phyloP scores from a whole-genome alignment of 179 eudicot species.

The Drosera spatulata region DNA sequence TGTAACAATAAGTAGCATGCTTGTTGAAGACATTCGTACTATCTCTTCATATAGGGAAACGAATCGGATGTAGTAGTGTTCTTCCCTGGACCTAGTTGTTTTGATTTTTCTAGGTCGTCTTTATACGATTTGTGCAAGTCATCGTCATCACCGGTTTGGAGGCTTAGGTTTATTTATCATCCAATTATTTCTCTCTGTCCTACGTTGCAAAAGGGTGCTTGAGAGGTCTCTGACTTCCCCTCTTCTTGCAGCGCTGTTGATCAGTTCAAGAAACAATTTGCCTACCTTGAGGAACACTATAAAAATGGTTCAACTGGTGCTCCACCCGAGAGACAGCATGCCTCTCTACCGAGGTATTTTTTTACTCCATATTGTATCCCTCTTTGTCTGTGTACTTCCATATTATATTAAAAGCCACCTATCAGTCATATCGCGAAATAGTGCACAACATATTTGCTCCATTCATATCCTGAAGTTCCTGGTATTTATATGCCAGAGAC shows the following conservation, averaged over 20 bases:
- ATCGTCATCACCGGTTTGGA: neutral
- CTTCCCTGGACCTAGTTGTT: too few relatives aligned
- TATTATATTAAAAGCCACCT: neutral
- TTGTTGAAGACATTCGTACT: too few relatives aligned
- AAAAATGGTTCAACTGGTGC: constrained; percentile 66
- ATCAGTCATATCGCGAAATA: neutral
- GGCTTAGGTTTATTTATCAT: neutral
- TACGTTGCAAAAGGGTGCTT: neutral
- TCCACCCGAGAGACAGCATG: constrained; percentile 82
- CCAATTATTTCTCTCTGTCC: neutral
- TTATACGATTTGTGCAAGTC: neutral
- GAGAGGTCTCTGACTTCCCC: neutral
- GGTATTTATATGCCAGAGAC: neutral
- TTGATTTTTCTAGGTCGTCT: too few relatives aligned
- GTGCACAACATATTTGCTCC: neutral
- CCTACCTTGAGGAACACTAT: constrained; percentile 88
- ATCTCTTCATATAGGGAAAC: too few relatives aligned
- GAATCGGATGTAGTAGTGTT: too few relatives aligned
- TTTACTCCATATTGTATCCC: neutral
- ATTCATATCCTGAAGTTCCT: neutral
- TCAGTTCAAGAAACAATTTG: constrained; percentile 94
- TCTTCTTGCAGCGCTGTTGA: constrained; percentile 73
- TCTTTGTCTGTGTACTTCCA: neutral
- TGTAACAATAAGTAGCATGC: too few relatives aligned
- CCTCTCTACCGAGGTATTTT: constrained; percentile 76